Percentiles rank a stretch among this genome's conserved stretches.
Evolutionary conservation across 352 stramenopile species (phyloP).

Genomic region (Phytophthora fragariae): DNA sequence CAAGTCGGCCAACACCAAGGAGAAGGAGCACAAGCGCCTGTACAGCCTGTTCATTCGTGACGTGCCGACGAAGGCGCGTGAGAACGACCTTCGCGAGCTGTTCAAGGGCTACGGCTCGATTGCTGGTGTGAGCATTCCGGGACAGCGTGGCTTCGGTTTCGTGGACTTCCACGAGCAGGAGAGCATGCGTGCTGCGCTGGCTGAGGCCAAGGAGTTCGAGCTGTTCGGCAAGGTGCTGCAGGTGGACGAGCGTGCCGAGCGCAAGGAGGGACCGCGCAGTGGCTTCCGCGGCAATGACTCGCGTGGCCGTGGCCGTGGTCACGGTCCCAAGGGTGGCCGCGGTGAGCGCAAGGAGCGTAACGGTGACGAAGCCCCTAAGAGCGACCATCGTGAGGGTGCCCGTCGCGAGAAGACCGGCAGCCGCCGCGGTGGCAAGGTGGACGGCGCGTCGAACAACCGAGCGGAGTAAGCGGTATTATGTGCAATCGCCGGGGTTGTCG

Average conservation of each 20-base stretch:
- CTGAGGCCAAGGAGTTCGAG: conserved; percentile 72
- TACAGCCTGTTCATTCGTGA: conserved; percentile 85
- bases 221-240: conserved; percentile 79
- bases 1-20: conserved; percentile 47
- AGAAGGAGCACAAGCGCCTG: conserved; percentile 48
- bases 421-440: conserved; percentile 73
- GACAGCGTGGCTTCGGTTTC: conserved; percentile 77
- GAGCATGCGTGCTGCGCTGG: conserved; percentile 77
- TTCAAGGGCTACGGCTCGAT: conserved; percentile 85
- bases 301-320: conserved; percentile 57
- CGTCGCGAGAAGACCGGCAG: conserved; percentile 69
- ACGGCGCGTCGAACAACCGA: conserved; percentile 50
- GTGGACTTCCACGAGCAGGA: conserved; percentile 85
- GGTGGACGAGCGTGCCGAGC: conserved; percentile 76
- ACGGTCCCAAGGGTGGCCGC: conserved; percentile 56
- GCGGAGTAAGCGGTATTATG: conserved; percentile 56
- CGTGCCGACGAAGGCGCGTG: conserved; percentile 75
- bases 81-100: conserved; percentile 78
- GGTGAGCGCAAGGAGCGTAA: conserved; percentile 79
- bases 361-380: conserved; percentile 57
- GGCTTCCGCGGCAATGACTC: conserved; percentile 61
- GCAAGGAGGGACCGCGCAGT: conserved; percentile 73
- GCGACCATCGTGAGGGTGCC: conserved; percentile 46
- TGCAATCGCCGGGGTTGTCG: conserved; percentile 25
- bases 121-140: conserved; percentile 69